Evolutionary conservation across 1,284 basidiomycete genomes (phyloP), one percentile per base, ranked within the genome.

Genomic region (Trichosporon sp.): DNA sequence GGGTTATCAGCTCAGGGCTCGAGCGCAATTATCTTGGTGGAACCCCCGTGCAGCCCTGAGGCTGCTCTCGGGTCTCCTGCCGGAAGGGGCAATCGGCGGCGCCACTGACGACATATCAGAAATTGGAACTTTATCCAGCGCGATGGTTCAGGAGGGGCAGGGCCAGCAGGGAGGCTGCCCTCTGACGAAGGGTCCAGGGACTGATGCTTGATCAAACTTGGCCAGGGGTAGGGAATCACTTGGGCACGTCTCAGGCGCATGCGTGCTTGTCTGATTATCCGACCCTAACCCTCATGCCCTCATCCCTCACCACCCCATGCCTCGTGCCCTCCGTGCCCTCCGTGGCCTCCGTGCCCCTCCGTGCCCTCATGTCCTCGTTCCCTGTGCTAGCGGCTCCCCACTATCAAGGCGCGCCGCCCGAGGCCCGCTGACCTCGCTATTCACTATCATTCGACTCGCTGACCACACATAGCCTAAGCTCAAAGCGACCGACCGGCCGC

Each of bases 71-170:
- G 38, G 29, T 21, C 42, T 60, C 34, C 31, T 64, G 58, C 62
- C 42, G 15, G 29, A 31, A 27, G 32, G 29, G 53, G 56, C 29
- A 60, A 60, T n/a, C 27, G 56, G 27, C 15, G 56, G 15, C 56
- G 56, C 56, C 56, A 31, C 56, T 60, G 56, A 60, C 56, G 56
- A 60, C 56, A 60, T 60, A 31, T 31, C 56, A 60, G 56, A 60
- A 21, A 21, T 29, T 58, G 53, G 53, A 58, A 31, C 53, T 58
- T 31, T 29, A 29, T 58, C 53, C 53, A 58, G 53, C 13, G 29
- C 6, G 27, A 31, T 31, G 27, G 38, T 29, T 51, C 66, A 62
- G 60, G 62, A 29, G 58, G 29, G 25, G n/a, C 62, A 42, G 38
- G 15, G 38, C n/a, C n/a, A n/a, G n/a, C 32, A 31, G 15, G 27